phyloP scores from a whole-genome alignment of 306 rosid species.

The Cucurbita pepo region DNA sequence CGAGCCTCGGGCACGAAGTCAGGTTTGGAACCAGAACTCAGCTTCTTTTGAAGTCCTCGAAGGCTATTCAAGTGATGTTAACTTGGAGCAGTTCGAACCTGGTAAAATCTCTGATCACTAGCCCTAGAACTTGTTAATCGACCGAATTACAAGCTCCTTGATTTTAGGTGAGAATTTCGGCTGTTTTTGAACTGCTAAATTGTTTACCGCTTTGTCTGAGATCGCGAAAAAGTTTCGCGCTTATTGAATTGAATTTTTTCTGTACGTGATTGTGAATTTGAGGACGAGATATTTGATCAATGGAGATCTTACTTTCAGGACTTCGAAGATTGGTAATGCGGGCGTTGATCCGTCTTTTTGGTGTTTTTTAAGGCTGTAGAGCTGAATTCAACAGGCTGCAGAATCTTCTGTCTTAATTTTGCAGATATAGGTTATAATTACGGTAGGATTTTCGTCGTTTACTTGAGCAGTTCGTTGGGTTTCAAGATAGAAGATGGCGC shows the following conservation, averaged over 20 bases:
- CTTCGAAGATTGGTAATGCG: conserved; percentile 20
- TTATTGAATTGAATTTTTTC: neutral
- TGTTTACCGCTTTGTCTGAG: neutral
- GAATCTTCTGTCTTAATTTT: neutral
- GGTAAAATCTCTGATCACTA: conserved; percentile 6
- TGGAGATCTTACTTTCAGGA: conserved; percentile 26
- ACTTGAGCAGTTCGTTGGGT: conserved; percentile 17
- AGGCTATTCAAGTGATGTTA: conserved; percentile 7
- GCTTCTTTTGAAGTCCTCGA: conserved; percentile 18
- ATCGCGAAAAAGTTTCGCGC: neutral
- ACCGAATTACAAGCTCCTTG: conserved; percentile 5
- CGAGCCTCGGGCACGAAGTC: conserved; percentile 7
- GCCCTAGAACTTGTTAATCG: conserved; percentile 6
- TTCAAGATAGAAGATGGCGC: conserved; percentile 42
- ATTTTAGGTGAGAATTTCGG: conserved; percentile 2
- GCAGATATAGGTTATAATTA: conserved; percentile 6
- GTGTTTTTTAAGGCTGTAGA: conserved; percentile 26
- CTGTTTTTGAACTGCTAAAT: neutral
- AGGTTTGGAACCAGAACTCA: conserved; percentile 11
- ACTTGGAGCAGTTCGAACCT: conserved; percentile 4
- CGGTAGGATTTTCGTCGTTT: neutral
- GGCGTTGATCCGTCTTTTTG: conserved; percentile 39
- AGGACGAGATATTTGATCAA: conserved; percentile 10
- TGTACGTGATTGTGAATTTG: conserved; percentile 10
- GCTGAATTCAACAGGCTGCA: conserved; percentile 12